Evolutionary conservation across 2,329 filamentous ascomycete species (phyloP).

Genomic region (Aspergillus fumigatiaffinis): DNA sequence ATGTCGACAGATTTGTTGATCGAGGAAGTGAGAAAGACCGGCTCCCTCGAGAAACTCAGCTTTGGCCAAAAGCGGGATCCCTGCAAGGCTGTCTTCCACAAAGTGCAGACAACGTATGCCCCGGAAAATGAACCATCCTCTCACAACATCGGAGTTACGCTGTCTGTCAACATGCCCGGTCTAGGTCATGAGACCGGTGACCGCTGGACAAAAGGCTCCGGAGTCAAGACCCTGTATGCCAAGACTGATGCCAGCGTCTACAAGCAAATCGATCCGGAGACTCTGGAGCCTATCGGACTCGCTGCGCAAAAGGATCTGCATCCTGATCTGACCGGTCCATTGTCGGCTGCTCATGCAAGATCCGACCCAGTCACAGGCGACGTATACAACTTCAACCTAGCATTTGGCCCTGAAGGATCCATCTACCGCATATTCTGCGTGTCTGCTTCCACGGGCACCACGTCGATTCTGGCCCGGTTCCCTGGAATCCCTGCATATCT

Average conservation of each 20-base stretch:
- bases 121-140: constrained; percentile 54
- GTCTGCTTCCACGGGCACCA: constrained; percentile 59
- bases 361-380: constrained; percentile 70
- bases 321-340: constrained; percentile 61
- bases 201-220: constrained; percentile 29
- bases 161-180: constrained; percentile 63
- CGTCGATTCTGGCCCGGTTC: constrained; percentile 68
- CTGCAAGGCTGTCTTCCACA: constrained; percentile 68
- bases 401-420: constrained; percentile 48
- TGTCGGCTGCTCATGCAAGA: constrained; percentile 68
- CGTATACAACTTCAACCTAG: constrained; percentile 77
- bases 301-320: constrained; percentile 60
- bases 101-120: constrained; percentile 44
- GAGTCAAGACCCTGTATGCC: constrained; percentile 53
- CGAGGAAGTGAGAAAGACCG: constrained; percentile 57
- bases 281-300: constrained; percentile 68
- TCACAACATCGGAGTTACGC: constrained; percentile 62
- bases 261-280: constrained; percentile 63
- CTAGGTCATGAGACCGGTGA: constrained; percentile 29
- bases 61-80: constrained; percentile 73
- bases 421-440: constrained; percentile 69
- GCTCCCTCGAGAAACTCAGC: constrained; percentile 53
- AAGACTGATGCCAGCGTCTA: constrained; percentile 56
- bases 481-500: constrained; percentile 62
- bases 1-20: constrained; percentile 63